A percentile compares a stretch with the other conserved stretches of the same genome.
These are phyloP conservation scores for Fusarium tuaranense DNA, from an alignment of 2,329 filamentous ascomycete genomes.

Conservation along the genomic window DNA sequence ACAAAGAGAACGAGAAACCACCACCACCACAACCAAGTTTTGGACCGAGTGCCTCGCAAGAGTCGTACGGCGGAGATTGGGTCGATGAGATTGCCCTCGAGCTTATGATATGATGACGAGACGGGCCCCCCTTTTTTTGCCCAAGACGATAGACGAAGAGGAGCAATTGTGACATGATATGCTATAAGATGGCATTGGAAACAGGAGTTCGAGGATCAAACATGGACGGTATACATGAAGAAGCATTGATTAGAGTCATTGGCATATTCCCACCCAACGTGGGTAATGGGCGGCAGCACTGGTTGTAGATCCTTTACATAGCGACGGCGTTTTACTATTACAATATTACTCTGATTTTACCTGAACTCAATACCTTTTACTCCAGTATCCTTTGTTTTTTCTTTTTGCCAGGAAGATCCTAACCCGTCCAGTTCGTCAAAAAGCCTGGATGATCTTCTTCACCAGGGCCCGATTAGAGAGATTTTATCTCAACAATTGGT, in stretches of 20 bases:
- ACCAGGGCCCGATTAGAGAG: background rate
- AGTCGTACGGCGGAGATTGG: conserved; percentile 55
- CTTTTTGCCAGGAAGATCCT: background rate
- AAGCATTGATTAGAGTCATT: background rate
- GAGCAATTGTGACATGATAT: background rate
- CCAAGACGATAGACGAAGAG: background rate
- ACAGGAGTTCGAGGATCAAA: conserved; percentile 12
- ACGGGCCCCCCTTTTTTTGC: conserved; percentile 16
- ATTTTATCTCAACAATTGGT: background rate
- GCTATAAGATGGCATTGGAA: background rate
- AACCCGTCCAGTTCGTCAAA: background rate
- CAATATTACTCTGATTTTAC: conserved; percentile 9
- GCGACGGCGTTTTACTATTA: conserved; percentile 25
- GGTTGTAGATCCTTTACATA: conserved; percentile 17
- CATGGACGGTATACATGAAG: background rate
- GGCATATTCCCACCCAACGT: conserved; percentile 6
- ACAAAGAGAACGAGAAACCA: conserved; percentile 43
- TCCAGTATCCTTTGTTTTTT: background rate
- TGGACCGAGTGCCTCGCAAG: conserved; percentile 48
- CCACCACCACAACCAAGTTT: conserved; percentile 9
- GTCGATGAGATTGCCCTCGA: conserved; percentile 52
- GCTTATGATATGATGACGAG: conserved; percentile 41
- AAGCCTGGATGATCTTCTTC: background rate
- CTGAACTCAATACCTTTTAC: background rate
- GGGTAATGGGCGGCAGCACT: conserved; percentile 16